Conservation (phyloP, 306 rosid genomes). For the Malus asiatica region DNA sequence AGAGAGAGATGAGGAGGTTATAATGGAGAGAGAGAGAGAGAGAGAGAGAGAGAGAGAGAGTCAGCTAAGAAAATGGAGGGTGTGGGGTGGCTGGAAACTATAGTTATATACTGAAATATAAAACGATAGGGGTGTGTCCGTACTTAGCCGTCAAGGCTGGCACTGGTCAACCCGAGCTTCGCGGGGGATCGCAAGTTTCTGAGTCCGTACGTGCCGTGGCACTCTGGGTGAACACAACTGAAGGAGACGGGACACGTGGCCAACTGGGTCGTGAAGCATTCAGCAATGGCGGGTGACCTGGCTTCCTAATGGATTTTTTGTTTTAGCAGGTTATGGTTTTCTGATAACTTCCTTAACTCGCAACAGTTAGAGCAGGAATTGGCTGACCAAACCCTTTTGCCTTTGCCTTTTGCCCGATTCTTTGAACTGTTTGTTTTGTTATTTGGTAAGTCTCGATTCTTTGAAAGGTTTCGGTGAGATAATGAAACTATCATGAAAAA, state of each 20-base stretch:
- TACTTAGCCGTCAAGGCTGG: conserved; percentile 32
- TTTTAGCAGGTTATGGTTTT: neutral
- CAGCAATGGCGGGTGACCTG: neutral
- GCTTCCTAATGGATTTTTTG: neutral
- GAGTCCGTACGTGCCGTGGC: conserved; percentile 2
- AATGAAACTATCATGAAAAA: neutral
- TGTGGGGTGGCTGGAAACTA: conserved; percentile 11
- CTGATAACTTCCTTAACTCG: neutral
- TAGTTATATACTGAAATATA: conserved; percentile 5
- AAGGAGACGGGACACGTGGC: conserved; percentile 11
- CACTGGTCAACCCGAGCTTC: conserved; percentile 51
- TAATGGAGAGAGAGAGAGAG: conserved; percentile 11
- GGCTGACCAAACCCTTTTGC: neutral
- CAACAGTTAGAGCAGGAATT: conserved; percentile 7
- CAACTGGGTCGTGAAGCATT: neutral
- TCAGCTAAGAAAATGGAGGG: conserved; percentile 28
- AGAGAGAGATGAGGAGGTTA: conserved; percentile 1
- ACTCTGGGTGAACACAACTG: neutral
- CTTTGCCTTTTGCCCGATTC: neutral
- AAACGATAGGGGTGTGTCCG: conserved; percentile 12
- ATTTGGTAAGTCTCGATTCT: neutral
- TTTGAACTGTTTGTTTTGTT: neutral
- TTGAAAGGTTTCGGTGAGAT: neutral
- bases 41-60: neutral
- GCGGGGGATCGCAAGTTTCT: conserved; percentile 27